Base-by-base conservation (phyloP, 768 basidiomycete species). In the Suillus spraguei region DNA sequence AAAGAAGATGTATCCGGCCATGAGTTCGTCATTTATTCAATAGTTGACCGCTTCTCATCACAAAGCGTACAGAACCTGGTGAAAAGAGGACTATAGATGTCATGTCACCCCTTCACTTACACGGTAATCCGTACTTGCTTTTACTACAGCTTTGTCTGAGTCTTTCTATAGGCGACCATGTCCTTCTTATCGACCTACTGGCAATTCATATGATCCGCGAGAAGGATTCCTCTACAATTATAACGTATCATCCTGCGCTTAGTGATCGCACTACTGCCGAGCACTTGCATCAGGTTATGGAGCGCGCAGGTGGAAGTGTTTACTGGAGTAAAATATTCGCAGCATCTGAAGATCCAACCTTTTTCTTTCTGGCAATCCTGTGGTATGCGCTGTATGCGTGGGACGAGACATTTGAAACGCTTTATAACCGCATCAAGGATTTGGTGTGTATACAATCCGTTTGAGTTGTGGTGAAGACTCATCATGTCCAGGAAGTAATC, bases 331-430 rank as follows among this genome's bases (percentile, higher is more conserved):
- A 68, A 52, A 66, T 69, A 61, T 66, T 68, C 47, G 8, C 44
- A 5, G 47, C 60, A 42, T 63, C 17, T 64, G 71, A 68, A 7
- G 83, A 84, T 62, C 81, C 83, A 5, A 85, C 82, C 1, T 83
- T 84, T 32, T 72, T 85, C 38, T 72, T 85, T 41, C 64, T 85
- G 16, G 74, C 78, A 50, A 70, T 82, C 20, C 67, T 85, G 42
- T 85, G 84, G 84, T 82, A 83, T 63, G 79, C 81, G 2, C 68
- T 84, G 13, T 85, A 85, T 67, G 78, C 82, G 0, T 85, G 83
- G 82, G 84, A 85, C 60, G 83, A 86, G 68, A 71, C 81, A 4
- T 73, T 84, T 36, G 83, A 84, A 66, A 68, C 71, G 17, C 63
- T 85, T 33, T 83, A 83, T 64, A 61, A 65, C 10, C 82, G 84